Evolutionary conservation across 192 early-diverging fungal species (phyloP).

Genomic region (Backusella tarrabulga): DNA sequence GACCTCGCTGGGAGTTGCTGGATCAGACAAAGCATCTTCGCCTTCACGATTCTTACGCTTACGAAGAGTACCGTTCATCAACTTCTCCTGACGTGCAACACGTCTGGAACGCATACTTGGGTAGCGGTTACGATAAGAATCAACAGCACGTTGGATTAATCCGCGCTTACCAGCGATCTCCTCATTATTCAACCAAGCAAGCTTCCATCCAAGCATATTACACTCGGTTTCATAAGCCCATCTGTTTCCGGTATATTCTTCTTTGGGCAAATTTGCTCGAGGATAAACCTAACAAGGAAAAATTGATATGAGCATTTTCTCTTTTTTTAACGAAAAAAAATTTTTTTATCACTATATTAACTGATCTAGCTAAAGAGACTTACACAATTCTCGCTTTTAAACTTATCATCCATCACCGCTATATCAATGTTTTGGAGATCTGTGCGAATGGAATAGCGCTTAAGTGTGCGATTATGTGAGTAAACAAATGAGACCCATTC

Average conservation of each 20-base stretch:
- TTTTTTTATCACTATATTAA: neutral
- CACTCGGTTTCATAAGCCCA: slow-evolving; percentile 86
- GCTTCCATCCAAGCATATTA: slow-evolving; percentile 81
- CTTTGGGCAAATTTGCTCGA: slow-evolving; percentile 64
- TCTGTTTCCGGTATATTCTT: slow-evolving; percentile 74
- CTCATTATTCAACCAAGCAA: slow-evolving; percentile 74
- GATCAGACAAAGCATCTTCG: slow-evolving; percentile 7
- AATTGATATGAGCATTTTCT: neutral
- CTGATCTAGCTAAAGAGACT: slow-evolving; percentile 13
- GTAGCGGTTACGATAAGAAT: slow-evolving; percentile 72
- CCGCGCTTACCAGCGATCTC: slow-evolving; percentile 69
- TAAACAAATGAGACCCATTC: slow-evolving; percentile 71
- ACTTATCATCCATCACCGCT: slow-evolving; percentile 48
- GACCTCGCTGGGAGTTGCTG: neutral
- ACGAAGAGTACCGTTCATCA: slow-evolving; percentile 53
- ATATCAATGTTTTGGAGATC: slow-evolving; percentile 63
- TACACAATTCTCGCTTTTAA: slow-evolving; percentile 76
- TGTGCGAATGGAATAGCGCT: slow-evolving; percentile 64
- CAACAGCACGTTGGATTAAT: slow-evolving; percentile 81
- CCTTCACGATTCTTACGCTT: slow-evolving; percentile 39
- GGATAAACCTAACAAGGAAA: slow-evolving; percentile 55
- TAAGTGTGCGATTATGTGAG: slow-evolving; percentile 65
- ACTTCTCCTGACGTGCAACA: slow-evolving; percentile 71
- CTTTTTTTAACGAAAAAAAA: neutral
- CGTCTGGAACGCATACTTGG: slow-evolving; percentile 74